These are phyloP conservation scores for Taphrina confusa DNA, from an alignment of 1,139 yeast species.

Conservation along the genomic window DNA sequence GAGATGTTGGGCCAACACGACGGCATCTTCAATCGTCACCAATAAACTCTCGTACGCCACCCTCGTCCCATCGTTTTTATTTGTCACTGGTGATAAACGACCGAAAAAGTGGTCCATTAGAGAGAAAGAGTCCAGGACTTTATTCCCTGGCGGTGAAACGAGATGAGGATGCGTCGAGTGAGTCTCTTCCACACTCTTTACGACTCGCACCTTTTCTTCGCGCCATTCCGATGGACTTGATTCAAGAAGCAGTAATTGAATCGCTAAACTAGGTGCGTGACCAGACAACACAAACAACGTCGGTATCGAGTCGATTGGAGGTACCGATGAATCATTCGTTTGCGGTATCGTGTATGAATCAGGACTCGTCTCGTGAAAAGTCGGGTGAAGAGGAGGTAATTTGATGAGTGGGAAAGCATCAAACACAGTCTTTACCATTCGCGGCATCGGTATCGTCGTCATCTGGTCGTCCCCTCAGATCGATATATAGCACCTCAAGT, in stretches of 20 bases:
- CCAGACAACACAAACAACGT: background rate
- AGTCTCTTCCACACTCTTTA: background rate
- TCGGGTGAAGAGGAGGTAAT: conserved; percentile 13
- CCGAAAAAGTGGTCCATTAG: background rate
- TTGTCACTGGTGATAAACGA: background rate
- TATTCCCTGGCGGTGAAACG: background rate
- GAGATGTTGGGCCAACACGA: background rate
- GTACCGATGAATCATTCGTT: background rate
- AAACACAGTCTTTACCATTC: conserved; percentile 21
- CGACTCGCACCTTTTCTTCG: background rate
- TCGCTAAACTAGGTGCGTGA: background rate
- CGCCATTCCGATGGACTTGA: background rate
- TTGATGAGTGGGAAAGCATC: conserved; percentile 15
- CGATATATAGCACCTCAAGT: too few relatives aligned
- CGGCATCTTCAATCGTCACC: background rate
- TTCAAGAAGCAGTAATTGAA: background rate
- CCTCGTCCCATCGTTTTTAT: background rate
- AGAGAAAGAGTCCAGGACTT: background rate
- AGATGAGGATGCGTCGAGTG: background rate
- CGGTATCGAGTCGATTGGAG: background rate
- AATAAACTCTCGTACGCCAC: background rate
- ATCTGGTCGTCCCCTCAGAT: too few relatives aligned
- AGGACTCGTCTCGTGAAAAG: background rate
- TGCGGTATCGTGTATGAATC: background rate
- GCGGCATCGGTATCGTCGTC: conserved; percentile 12